Evolutionary conservation across 768 basidiomycete species (phyloP), one percentile per base, ranked within the genome.

Genomic region (Lanmaoa rubissima): DNA sequence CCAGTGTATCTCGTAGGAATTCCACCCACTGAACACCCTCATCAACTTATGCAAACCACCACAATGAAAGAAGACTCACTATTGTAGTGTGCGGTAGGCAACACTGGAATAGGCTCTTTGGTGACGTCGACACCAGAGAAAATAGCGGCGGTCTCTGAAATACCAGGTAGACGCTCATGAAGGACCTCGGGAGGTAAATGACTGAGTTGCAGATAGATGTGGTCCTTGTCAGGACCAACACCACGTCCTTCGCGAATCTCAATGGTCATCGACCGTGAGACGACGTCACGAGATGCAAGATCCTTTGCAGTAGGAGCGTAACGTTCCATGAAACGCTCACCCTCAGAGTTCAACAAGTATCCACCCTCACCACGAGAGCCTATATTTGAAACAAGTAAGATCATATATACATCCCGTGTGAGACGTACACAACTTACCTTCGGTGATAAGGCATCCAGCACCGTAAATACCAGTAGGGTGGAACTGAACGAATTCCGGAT

Each of bases 251-350:
- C 97, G 57, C 97, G 90, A 67, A 99, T 92, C 74, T 99, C 97
- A 64, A 98, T 81, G 45, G 97, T 99, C 96, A 98, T 99, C 51
- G 92, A 94, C 66, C 97, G 94, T 48, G 97, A 98, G 35, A 99
- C 97, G 69, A 99, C 97, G 70, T 99, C 97, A 70, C 97, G 94
- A 45, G 97, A 99, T 41, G 97, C 97, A 63, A 99, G 85, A 81
- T 99, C 97, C 81, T 98, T 98, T 60, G 97, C 97, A 43, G 96
- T 98, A 11, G 97, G 97, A 0, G 97, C 97, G 73, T 98, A 98
- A 73, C 96, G 92, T 75, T 98, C 96, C 97, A 99, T 99, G 81
- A 99, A 99, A 57, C 97, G 90, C 76, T 99, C 97, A 71, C 97
- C 97, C 79, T 98, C 90, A 10, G 94, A 92, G 79, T 99, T 98